Conservation (phyloP, 441 rosid genomes). For the Arabidopsis lyrata region DNA sequence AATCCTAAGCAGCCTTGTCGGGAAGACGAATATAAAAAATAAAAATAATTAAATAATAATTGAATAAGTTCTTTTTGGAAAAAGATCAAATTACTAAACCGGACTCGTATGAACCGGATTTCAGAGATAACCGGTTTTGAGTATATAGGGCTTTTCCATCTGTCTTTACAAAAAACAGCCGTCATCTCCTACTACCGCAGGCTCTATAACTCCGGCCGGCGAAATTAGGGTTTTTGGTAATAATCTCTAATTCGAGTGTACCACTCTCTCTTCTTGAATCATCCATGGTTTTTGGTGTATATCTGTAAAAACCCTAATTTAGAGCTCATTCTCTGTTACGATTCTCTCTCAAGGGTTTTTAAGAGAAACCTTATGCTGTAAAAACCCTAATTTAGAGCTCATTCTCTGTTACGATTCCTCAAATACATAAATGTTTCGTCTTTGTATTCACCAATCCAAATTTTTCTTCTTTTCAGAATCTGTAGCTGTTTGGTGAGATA, state of each 20-base stretch:
- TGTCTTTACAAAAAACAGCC: conserved; percentile 20
- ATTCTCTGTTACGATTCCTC: neutral
- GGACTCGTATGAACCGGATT: conserved; percentile 21
- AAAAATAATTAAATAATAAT: neutral
- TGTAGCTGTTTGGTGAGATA: conserved; percentile 16
- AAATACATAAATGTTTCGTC: conserved; percentile 12
- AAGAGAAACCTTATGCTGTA: too few relatives aligned
- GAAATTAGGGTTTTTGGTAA: conserved; percentile 41
- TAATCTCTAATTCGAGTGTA: neutral
- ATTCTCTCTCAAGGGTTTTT: neutral
- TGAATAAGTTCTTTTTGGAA: neutral
- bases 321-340: conserved; percentile 1
- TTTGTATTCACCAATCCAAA: conserved; percentile 16
- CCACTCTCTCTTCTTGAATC: neutral
- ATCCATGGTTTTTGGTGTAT: conserved; percentile 6
- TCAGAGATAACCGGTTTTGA: conserved; percentile 31
- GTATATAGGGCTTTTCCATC: conserved; percentile 33
- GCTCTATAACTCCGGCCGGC: conserved; percentile 25
- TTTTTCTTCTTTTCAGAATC: conserved; percentile 33
- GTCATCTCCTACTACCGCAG: conserved; percentile 19
- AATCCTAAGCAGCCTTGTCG: conserved; percentile 11
- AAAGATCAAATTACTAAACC: conserved; percentile 15
- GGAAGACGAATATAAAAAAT: neutral
- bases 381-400: neutral
- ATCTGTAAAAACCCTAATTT: neutral